Evolutionary conservation across 176 grass and related monocot species (phyloP).

Genomic region (Carex pumila): DNA sequence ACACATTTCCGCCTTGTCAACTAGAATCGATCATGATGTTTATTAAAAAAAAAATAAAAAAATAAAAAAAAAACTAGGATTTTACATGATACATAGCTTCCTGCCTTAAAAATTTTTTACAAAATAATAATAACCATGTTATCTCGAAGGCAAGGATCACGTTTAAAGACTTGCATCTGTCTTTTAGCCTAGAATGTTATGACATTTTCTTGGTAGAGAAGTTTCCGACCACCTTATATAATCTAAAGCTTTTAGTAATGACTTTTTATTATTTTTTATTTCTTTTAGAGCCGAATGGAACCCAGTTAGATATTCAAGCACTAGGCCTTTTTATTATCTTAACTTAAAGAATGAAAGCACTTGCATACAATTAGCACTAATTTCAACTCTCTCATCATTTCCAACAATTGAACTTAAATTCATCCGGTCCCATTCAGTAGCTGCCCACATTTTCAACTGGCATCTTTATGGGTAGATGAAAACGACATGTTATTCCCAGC

Average conservation of each 20-base stretch:
- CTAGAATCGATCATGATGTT: too few relatives aligned
- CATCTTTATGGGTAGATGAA: background rate
- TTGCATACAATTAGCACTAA: background rate
- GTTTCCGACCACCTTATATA: background rate
- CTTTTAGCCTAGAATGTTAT: background rate
- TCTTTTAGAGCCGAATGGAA: background rate
- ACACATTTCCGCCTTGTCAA: too few relatives aligned
- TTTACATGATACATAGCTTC: too few relatives aligned
- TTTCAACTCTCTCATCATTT: conserved; percentile 15
- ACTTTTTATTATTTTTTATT: background rate
- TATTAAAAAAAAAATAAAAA: too few relatives aligned
- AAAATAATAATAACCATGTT: background rate
- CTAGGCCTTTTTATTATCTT: background rate
- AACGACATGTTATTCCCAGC: background rate
- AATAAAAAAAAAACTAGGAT: too few relatives aligned
- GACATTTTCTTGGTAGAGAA: background rate
- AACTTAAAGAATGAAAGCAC: background rate
- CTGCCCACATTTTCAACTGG: background rate
- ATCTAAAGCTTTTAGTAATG: background rate
- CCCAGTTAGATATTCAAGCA: background rate
- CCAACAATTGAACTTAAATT: background rate
- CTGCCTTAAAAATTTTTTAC: background rate
- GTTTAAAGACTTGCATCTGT: background rate
- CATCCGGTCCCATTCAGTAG: background rate
- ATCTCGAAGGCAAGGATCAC: background rate